phyloP scores from a whole-genome alignment of 192 early-diverging fungal genomes.

The Entomortierella lignicola region DNA sequence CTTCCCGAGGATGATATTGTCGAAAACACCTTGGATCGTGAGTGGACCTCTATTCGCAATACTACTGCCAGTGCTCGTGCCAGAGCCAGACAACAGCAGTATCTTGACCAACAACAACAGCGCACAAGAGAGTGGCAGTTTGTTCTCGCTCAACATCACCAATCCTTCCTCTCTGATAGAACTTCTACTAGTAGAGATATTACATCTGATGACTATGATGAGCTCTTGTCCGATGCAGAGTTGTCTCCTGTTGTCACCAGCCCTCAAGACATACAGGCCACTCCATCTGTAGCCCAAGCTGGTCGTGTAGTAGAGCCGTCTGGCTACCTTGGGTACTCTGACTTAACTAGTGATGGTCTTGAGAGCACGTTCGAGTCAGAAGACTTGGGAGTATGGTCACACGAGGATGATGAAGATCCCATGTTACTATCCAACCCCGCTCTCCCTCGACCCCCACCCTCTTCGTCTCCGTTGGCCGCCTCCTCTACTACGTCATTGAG shows the following conservation, averaged over 20 bases:
- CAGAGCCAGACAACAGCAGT: constrained; percentile 37
- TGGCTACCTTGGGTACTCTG: constrained; percentile 30
- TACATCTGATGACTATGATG: constrained; percentile 38
- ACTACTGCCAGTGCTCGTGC: constrained; percentile 26
- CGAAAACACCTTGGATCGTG: constrained; percentile 32
- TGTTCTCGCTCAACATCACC: constrained; percentile 33
- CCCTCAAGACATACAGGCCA: neutral
- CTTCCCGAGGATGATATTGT: constrained; percentile 19
- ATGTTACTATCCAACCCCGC: neutral
- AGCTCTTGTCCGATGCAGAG: constrained; percentile 19
- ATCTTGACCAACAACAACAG: constrained; percentile 40
- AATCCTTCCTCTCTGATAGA: neutral
- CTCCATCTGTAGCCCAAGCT: neutral
- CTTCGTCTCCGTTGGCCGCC: constrained; percentile 1
- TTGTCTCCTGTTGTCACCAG: constrained; percentile 12
- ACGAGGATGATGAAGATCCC: constrained; percentile 39
- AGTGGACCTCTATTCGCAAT: constrained; percentile 48
- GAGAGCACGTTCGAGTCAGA: constrained; percentile 39
- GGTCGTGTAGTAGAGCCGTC: constrained; percentile 8
- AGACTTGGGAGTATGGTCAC: constrained; percentile 46
- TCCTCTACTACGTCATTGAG: constrained; percentile 23
- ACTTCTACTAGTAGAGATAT: constrained; percentile 2
- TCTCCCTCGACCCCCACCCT: neutral
- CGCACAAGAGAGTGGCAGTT: constrained; percentile 50
- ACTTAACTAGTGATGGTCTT: constrained; percentile 39